These are phyloP conservation scores for Dryas drummondii DNA, from an alignment of 306 rosid genomes.

Conservation along the genomic window DNA sequence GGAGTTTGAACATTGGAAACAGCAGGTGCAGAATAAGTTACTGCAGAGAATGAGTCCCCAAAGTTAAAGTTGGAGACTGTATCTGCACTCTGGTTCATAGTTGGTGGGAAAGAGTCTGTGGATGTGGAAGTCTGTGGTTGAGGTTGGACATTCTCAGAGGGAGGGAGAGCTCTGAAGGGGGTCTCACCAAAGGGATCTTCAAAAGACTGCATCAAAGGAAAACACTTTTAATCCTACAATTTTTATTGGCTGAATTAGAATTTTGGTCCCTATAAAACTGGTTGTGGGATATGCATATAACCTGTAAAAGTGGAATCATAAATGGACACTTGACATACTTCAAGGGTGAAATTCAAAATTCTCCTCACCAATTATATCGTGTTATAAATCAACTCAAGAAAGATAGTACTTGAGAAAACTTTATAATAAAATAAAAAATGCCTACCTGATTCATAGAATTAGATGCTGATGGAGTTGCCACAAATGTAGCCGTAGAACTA, in stretches of 20 bases:
- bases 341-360: slow-evolving; percentile 5
- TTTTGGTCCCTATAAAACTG: not conserved
- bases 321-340: not conserved
- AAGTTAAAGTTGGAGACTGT: slow-evolving; percentile 46
- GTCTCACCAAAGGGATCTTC: slow-evolving; percentile 92
- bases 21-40: slow-evolving; percentile 48
- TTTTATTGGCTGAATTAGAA: not conserved
- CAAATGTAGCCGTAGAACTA: slow-evolving; percentile 47
- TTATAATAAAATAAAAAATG: slow-evolving; percentile 7
- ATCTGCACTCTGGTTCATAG: slow-evolving; percentile 37
- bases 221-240: slow-evolving; percentile 18
- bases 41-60: slow-evolving; percentile 60
- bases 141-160: slow-evolving; percentile 45
- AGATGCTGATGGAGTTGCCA: slow-evolving; percentile 44
- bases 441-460: slow-evolving; percentile 60
- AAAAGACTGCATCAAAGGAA: slow-evolving; percentile 52
- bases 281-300: not conserved
- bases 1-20: slow-evolving; percentile 37
- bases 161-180: slow-evolving; percentile 79
- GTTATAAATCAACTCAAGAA: not conserved
- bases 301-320: not conserved
- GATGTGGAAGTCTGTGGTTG: slow-evolving; percentile 42
- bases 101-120: slow-evolving; percentile 13
- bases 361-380: not conserved
- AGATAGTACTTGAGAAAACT: not conserved